Percentiles rank a stretch among this genome's conserved stretches.
Evolutionary conservation across 2,329 filamentous ascomycete species (phyloP).

Genomic region (Alternaria metachromatica): DNA sequence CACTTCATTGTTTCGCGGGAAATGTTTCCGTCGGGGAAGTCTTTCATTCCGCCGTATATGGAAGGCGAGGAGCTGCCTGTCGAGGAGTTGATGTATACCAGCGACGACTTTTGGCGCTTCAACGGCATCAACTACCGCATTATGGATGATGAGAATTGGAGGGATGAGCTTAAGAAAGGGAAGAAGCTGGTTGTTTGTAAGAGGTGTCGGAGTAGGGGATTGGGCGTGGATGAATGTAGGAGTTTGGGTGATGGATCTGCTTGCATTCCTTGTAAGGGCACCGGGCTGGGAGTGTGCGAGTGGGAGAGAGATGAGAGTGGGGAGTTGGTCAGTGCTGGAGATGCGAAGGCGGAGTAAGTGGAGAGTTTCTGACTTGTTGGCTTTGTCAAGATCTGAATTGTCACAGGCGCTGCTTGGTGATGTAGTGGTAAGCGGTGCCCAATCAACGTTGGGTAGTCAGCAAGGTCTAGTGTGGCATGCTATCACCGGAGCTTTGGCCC

Average conservation of each 20-base stretch:
- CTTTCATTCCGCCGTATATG: slow-evolving; percentile 46
- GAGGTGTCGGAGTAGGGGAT: slow-evolving; percentile 11
- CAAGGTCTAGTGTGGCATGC: background rate
- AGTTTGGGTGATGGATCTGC: slow-evolving; percentile 23
- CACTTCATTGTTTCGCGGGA: slow-evolving; percentile 34
- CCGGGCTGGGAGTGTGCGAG: slow-evolving; percentile 11
- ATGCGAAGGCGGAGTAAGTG: background rate
- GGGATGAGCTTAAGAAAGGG: slow-evolving; percentile 16
- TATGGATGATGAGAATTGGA: slow-evolving; percentile 33
- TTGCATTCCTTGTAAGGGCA: slow-evolving; percentile 20
- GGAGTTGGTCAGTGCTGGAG: background rate
- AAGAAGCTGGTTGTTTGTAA: slow-evolving; percentile 20
- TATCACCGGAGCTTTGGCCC: background rate
- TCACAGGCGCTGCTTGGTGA: background rate
- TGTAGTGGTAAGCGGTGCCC: no score
- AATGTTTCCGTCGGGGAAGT: slow-evolving; percentile 20
- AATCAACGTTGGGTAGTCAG: no score
- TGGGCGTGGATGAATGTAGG: slow-evolving; percentile 18
- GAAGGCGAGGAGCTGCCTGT: slow-evolving; percentile 40
- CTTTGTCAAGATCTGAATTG: background rate
- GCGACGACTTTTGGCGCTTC: slow-evolving; percentile 36
- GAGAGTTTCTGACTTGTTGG: background rate
- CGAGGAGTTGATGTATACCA: slow-evolving; percentile 39
- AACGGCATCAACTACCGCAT: slow-evolving; percentile 31
- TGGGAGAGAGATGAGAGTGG: slow-evolving; percentile 9